Conservation (phyloP, 306 rosid genomes). For the Ochetophila trinervis region DNA sequence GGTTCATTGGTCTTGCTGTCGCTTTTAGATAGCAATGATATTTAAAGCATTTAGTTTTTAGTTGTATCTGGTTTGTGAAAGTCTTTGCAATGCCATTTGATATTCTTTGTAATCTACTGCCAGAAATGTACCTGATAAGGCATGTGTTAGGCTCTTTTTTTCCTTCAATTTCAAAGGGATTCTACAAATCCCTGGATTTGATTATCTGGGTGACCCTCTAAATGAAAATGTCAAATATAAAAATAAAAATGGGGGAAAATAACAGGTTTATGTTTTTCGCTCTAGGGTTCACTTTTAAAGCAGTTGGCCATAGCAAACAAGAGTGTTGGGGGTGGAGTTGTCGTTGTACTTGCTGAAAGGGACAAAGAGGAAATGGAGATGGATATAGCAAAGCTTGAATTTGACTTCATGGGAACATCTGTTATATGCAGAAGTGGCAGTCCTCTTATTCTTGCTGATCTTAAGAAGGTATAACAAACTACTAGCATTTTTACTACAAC, state of each 20-base stretch:
- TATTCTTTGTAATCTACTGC: background rate
- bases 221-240: background rate
- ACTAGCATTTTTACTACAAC: constrained; percentile 17
- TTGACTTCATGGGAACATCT: constrained; percentile 93
- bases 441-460: constrained; percentile 92
- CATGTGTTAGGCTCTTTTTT: background rate
- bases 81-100: background rate
- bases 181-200: background rate
- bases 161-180: background rate
- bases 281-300: constrained; percentile 94
- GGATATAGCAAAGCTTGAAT: constrained; percentile 93
- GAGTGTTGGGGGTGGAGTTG: constrained; percentile 91
- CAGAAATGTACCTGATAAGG: background rate
- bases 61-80: background rate
- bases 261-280: constrained; percentile 16
- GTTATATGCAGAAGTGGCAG: constrained; percentile 99
- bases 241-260: constrained; percentile 15
- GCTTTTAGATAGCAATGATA: background rate
- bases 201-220: background rate
- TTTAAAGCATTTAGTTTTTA: background rate
- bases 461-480: constrained; percentile 66
- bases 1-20: background rate
- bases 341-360: constrained; percentile 96
- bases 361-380: constrained; percentile 99
- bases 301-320: constrained; percentile 94